Base-by-base conservation (phyloP, 495 filamentous ascomycete species). In the Podospora tetraspora region DNA sequence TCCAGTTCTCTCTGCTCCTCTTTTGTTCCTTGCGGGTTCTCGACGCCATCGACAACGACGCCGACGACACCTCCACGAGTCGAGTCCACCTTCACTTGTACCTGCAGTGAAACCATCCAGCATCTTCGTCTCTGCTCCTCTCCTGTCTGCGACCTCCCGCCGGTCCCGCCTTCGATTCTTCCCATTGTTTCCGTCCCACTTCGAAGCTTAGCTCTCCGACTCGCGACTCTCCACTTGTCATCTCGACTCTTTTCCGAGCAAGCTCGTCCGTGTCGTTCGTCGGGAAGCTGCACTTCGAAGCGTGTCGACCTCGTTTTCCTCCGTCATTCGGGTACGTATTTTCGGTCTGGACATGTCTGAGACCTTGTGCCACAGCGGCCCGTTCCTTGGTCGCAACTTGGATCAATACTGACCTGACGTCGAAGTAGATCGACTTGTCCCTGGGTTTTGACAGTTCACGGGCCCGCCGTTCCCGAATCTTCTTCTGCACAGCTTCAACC, bases 11-110 rank as follows among this genome's bases (percentile, higher is more conserved):
- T 24, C 57, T 59, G 27, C 23, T 22, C 57, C 57, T 30, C 24
- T 59, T 32, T 43, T 57, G 2, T 65, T 37, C 22, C 34, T 65
- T 22, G 19, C 63, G 27, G 27, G 63, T 21, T 59, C 63, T 56
- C 43, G 62, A 64, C 37, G 63, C 57, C 43, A 52, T 52, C 43
- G 43, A 52, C 43, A 19, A n/a, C 37, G 37, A 34, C 32, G 10
- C 3, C 32, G 11, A 19, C 43, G 19, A 9, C 43, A 52, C 6
- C 19, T n/a, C 8, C 3, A 6, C 27, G 27, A 27, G n/a, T n/a
- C 43, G 16, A 43, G 37, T 43, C 37, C 37, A 43, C 43, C 19
- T n/a, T 52, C 43, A 52, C 43, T n/a, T 52, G 43, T 52, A 52
- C 43, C 43, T 52, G 43, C 43, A 52, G 43, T 52, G 43, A 52